Base-by-base conservation (phyloP, 2,329 filamentous ascomycete species). In the Pestalotiopsis sp. region DNA sequence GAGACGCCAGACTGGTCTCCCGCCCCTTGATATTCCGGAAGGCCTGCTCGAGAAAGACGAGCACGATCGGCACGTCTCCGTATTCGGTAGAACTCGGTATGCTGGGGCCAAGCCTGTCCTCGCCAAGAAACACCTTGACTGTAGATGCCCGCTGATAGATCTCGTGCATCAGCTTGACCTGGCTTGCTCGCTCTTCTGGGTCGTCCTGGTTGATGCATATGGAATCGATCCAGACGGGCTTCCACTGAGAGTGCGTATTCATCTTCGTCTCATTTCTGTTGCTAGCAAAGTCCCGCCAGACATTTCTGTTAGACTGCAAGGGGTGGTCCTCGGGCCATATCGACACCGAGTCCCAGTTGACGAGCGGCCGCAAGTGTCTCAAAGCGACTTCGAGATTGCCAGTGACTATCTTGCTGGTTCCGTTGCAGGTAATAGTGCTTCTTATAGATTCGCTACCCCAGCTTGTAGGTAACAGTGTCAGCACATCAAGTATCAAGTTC, bases 121-220 rank as follows among this genome's bases (percentile, higher is more conserved):
- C 56, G 17, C 67, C 72, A 4, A 75, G 69, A 71, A 73, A 76
- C 17, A 73, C 64, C 17, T 73, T 45, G 6, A 73, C 71, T 2
- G 58, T 25, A 2, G 14, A 23, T 12, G 73, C 72, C 20, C 52
- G 64, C 7, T 17, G 64, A 64, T 72, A 76, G 7, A 75, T 69
- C 4, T 69, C 60, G 56, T 69, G 69, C 74, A 74, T 76, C 17
- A 72, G 49, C 3, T 61, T 58, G 6, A 75, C 71, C 65, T 76
- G 73, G 6, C 45, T 49, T 13, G 62, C 67, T 5, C 69, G 67
- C 62, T 75, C 73, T 2, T 38, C 41, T 38, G 65, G 41, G 25
- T 63, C 20, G 9, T 66, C 60, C 64, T 75, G 74, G 56, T 75
- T 65, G 13, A 76, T 73, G 66, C 73, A 72, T n/a, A 73, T 67